A percentile compares a stretch with the other conserved stretches of the same genome.
Evolutionary conservation across 2,329 filamentous ascomycete genomes (phyloP).

Genomic region (Trematosphaeria pertusa): DNA sequence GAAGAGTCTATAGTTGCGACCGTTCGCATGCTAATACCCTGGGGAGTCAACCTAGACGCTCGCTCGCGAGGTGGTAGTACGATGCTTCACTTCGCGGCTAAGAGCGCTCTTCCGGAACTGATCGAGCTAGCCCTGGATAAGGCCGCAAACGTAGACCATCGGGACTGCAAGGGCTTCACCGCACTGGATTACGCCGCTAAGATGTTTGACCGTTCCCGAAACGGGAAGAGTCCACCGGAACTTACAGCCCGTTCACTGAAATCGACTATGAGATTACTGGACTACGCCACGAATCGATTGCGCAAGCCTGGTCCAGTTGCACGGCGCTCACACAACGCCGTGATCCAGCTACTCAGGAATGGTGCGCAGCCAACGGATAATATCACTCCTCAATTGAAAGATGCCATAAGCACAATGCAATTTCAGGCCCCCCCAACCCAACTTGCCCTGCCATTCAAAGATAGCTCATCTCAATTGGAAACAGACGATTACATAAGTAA

Average conservation of each 20-base stretch:
- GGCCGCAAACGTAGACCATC: slow-evolving; percentile 1
- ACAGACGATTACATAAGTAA: too few species aligned
- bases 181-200: slow-evolving; percentile 6
- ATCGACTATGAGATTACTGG: not conserved
- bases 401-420: too few species aligned
- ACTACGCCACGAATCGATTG: too few species aligned
- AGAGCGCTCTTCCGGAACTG: not conserved
- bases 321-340: too few species aligned
- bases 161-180: not conserved
- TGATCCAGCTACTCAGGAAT: too few species aligned
- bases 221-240: not conserved
- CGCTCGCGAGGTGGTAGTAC: slow-evolving; percentile 4
- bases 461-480: too few species aligned
- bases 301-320: too few species aligned
- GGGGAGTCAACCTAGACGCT: slow-evolving; percentile 4
- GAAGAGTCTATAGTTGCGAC: not conserved
- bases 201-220: not conserved
- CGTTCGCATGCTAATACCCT: not conserved
- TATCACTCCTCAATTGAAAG: too few species aligned
- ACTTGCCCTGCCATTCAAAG: too few species aligned
- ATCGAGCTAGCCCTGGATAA: not conserved
- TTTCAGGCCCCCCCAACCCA: too few species aligned
- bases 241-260: not conserved
- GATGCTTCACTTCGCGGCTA: slow-evolving; percentile 1
- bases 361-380: too few species aligned